Conservation (phyloP, 768 basidiomycete species). For the Kwoniella europaea region DNA sequence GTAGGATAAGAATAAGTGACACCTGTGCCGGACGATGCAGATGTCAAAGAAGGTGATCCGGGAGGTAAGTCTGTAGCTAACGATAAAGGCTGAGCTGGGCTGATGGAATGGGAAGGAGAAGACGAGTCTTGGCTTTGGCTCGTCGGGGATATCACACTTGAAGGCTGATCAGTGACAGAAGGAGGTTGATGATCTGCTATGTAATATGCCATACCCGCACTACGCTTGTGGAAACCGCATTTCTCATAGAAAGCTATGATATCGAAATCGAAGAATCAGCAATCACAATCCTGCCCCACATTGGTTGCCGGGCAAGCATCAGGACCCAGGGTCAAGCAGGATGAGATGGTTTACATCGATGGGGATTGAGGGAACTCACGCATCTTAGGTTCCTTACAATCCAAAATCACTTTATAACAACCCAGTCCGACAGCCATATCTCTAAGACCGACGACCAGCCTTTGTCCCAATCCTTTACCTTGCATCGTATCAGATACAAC, state of each 20-base stretch:
- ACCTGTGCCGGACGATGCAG: slow-evolving; percentile 27
- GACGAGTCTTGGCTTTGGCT: background rate
- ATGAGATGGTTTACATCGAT: background rate
- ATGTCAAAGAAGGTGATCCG: slow-evolving; percentile 26
- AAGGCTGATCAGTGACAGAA: background rate
- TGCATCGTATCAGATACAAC: slow-evolving; percentile 86
- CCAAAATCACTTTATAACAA: slow-evolving; percentile 95
- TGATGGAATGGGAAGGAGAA: background rate
- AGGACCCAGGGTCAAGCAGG: no score
- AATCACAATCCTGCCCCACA: background rate
- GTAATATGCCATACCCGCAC: slow-evolving; percentile 61
- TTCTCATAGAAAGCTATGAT: slow-evolving; percentile 90
- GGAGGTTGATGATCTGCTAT: slow-evolving; percentile 8
- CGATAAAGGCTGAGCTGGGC: background rate
- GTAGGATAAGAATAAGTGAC: slow-evolving; percentile 29
- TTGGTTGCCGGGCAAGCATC: no score
- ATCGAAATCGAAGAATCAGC: slow-evolving; percentile 6
- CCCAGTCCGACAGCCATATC: slow-evolving; percentile 75
- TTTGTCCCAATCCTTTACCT: slow-evolving; percentile 85
- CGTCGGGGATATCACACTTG: background rate
- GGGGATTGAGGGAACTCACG: slow-evolving; percentile 66
- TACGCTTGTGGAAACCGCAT: slow-evolving; percentile 63
- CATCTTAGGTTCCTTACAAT: slow-evolving; percentile 86
- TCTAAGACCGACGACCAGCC: slow-evolving; percentile 82
- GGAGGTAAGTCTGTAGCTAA: slow-evolving; percentile 1